Evolutionary conservation across 1,139 yeast genomes (phyloP).

Genomic region (Nakaseomyces sp.): DNA sequence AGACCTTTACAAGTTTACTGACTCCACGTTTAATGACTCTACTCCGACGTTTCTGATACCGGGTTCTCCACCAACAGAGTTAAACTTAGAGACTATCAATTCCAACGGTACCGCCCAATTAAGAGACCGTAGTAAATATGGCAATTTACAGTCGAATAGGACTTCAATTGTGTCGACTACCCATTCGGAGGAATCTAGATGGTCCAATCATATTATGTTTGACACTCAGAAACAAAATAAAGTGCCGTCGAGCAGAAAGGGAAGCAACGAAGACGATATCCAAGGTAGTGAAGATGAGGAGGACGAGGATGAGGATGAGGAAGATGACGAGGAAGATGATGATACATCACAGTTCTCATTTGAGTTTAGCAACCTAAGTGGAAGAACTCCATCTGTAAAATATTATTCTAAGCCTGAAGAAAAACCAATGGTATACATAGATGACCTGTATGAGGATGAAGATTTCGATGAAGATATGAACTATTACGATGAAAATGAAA

Average conservation of each 20-base stretch:
- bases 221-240: not conserved
- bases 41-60: not conserved
- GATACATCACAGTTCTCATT: conserved; percentile 49
- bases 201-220: conserved; percentile 3
- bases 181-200: conserved; percentile 2
- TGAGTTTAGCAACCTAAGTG: conserved; percentile 44
- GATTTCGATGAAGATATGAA: conserved; percentile 47
- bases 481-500: conserved; percentile 33
- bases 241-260: not conserved
- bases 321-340: conserved; percentile 19
- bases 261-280: conserved; percentile 1
- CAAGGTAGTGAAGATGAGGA: conserved; percentile 6
- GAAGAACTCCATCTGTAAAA: conserved; percentile 54
- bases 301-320: conserved; percentile 12
- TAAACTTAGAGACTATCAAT: not conserved
- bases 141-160: not conserved
- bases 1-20: not conserved
- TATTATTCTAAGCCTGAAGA: conserved; percentile 38
- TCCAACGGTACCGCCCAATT: not conserved
- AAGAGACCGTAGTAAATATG: not conserved
- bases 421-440: conserved; percentile 28
- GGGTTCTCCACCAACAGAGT: conserved; percentile 1
- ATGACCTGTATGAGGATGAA: conserved; percentile 41
- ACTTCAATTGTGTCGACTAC: not conserved
- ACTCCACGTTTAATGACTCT: not conserved